Base-by-base conservation (phyloP, 2,329 filamentous ascomycete species). In the Apiospora phragmitis region DNA sequence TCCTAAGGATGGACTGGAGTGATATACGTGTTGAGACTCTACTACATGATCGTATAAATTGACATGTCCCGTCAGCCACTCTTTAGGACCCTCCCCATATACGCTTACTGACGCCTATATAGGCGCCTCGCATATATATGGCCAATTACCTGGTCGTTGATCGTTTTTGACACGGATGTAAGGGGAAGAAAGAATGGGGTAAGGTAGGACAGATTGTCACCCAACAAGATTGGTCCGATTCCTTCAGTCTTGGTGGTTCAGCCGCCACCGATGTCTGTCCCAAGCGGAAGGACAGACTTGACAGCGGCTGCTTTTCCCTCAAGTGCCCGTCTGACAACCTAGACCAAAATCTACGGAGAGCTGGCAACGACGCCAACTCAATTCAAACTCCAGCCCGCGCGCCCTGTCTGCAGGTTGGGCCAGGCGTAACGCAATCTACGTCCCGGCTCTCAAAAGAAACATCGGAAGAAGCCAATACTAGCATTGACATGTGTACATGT, bases 141-240 rank as follows among this genome's bases (percentile, higher is more conserved):
- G 32, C 55, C 55, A 62, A 62, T 62, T 62, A 62, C 55, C 55
- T 38, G 55, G 55, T 62, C 55, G 55, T 62, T 62, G 55, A 62
- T 62, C 55, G 21, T 62, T 62, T 38, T 62, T n/a, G 29, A 32
- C 55, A 62, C 55, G 18, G 55, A 62, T 21, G 51, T 32, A 32
- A 59, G 32, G 55, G 55, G 29, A 38, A n/a, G 12, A 21, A 21
- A 43, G 29, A 55, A 18, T 29, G 51, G 51, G 51, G 16, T 35
- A 21, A 29, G 51, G 16, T 35, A 21, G 38, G 38, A 41, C 38
- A 41, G 38, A 59, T 35, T 59, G 29, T 35, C 18, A n/a, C 21
- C 55, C 55, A 62, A 62, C 55, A 62, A 62, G 32, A 62, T 62
- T 35, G 55, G 55, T n/a, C 55, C 55, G 55, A 62, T n/a, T 62